Conservation (phyloP, 1,284 basidiomycete species). For the Sporisorium reilianum region DNA sequence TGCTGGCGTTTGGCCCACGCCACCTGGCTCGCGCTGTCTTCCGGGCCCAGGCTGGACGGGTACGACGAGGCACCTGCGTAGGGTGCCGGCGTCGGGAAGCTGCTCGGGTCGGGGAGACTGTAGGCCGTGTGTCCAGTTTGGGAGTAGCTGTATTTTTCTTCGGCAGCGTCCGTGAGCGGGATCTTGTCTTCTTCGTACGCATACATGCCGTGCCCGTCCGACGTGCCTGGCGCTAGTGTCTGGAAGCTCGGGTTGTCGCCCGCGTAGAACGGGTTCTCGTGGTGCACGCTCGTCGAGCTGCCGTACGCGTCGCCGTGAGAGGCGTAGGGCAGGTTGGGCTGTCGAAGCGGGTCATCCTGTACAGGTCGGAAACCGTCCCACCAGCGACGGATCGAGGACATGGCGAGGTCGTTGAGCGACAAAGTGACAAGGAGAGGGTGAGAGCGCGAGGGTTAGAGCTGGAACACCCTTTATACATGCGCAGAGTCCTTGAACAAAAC, state of each 20-base stretch:
- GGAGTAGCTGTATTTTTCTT: constrained; percentile 49
- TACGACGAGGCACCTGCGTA: constrained; percentile 42
- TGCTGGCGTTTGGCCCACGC: constrained; percentile 69
- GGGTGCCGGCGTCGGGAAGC: constrained; percentile 35
- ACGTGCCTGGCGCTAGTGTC: constrained; percentile 30
- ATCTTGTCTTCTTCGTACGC: constrained; percentile 55
- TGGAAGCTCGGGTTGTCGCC: constrained; percentile 47
- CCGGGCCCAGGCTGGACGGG: constrained; percentile 44
- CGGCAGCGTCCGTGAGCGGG: constrained; percentile 47
- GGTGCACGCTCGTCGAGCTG: constrained; percentile 30
- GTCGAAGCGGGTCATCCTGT: constrained; percentile 43
- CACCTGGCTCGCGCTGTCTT: constrained; percentile 53
- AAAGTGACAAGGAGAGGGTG: neutral
- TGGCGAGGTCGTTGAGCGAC: constrained; percentile 2
- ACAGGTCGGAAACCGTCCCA: constrained; percentile 24
- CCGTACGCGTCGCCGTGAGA: constrained; percentile 9
- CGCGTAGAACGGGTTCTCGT: constrained; percentile 44
- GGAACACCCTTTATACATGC: no score
- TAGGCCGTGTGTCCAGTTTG: constrained; percentile 21
- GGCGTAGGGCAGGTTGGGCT: constrained; percentile 25
- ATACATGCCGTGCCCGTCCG: constrained; percentile 39
- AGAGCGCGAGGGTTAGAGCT: neutral
- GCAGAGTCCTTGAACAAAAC: constrained; percentile 2
- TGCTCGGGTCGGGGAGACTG: constrained; percentile 23
- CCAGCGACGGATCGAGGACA: constrained; percentile 36